Conservation (phyloP, 2,329 filamentous ascomycete species). For the Colletotrichum eremochloae region DNA sequence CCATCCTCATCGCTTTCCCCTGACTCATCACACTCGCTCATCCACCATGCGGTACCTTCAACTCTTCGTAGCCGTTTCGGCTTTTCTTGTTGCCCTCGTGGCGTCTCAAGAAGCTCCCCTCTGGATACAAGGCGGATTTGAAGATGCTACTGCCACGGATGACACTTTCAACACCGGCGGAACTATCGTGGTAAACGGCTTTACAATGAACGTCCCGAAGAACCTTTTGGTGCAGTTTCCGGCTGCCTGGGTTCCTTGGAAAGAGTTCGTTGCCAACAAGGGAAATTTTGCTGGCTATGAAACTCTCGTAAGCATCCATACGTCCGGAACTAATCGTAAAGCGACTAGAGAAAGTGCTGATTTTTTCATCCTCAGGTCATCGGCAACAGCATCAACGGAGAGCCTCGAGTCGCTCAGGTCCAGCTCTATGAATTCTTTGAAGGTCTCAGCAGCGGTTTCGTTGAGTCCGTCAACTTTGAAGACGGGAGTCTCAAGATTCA, state of each 20-base stretch:
- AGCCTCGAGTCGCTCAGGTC: conserved; percentile 51
- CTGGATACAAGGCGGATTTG: conserved; percentile 50
- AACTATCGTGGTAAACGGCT: conserved; percentile 59
- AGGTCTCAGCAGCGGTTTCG: conserved; percentile 52
- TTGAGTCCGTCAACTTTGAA: conserved; percentile 51
- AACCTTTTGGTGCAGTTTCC: conserved; percentile 65
- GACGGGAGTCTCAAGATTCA: conserved; percentile 52
- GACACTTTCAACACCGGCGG: conserved; percentile 61
- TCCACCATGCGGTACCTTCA: conserved; percentile 3
- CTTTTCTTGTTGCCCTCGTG: conserved; percentile 43
- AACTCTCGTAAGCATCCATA: conserved; percentile 47
- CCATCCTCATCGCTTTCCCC: background rate
- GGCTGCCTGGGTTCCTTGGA: conserved; percentile 59
- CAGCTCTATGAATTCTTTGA: conserved; percentile 52
- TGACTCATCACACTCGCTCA: background rate
- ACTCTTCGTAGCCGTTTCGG: conserved; percentile 1
- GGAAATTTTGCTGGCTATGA: conserved; percentile 52
- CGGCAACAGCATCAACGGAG: conserved; percentile 53
- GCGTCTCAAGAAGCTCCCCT: conserved; percentile 47
- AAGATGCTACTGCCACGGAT: conserved; percentile 51
- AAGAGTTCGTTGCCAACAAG: conserved; percentile 51
- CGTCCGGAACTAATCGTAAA: too few relatives aligned
- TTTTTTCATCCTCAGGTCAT: conserved; percentile 48
- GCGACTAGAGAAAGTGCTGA: background rate
- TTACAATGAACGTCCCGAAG: conserved; percentile 60